Evolutionary conservation across 352 stramenopile species (phyloP).

Genomic region (Phytophthora multivora): DNA sequence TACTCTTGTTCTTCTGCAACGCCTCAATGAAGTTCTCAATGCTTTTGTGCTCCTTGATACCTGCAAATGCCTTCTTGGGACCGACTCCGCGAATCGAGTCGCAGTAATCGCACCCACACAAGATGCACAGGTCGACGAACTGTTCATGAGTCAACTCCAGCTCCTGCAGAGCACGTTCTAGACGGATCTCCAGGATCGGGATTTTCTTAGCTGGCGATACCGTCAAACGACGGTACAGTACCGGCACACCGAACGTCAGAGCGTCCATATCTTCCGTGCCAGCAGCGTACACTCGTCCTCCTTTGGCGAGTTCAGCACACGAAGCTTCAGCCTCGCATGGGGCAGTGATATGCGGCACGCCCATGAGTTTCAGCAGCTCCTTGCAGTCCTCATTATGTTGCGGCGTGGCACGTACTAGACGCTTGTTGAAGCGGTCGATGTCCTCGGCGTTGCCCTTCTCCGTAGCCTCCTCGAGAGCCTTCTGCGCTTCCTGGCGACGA

Average conservation of each 20-base stretch:
- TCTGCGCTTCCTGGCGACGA: constrained; percentile 88
- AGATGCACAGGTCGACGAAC: constrained; percentile 99
- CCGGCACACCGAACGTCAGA: constrained; percentile 97
- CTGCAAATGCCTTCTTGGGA: constrained; percentile 97
- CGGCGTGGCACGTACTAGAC: constrained; percentile 88
- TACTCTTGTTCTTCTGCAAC: constrained; percentile 88
- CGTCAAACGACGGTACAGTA: constrained; percentile 93
- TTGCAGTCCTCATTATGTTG: constrained; percentile 95
- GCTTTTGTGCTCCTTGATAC: constrained; percentile 95
- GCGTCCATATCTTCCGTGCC: constrained; percentile 99
- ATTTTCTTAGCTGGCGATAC: constrained; percentile 89
- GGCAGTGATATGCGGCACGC: constrained; percentile 95
- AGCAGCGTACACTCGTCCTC: constrained; percentile 93
- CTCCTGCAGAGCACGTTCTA: constrained; percentile 91
- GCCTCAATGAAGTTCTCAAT: constrained; percentile 96
- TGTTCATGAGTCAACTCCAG: constrained; percentile 93
- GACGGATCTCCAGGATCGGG: constrained; percentile 91
- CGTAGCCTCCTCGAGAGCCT: constrained; percentile 82
- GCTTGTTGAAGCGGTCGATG: constrained; percentile 94
- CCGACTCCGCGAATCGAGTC: constrained; percentile 97
- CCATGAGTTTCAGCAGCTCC: constrained; percentile 94
- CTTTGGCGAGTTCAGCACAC: constrained; percentile 93
- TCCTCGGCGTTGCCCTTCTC: constrained; percentile 89
- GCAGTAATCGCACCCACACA: constrained; percentile 99
- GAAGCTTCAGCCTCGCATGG: constrained; percentile 99